phyloP scores from a whole-genome alignment of 768 basidiomycete genomes.

The Royoungia palumana region DNA sequence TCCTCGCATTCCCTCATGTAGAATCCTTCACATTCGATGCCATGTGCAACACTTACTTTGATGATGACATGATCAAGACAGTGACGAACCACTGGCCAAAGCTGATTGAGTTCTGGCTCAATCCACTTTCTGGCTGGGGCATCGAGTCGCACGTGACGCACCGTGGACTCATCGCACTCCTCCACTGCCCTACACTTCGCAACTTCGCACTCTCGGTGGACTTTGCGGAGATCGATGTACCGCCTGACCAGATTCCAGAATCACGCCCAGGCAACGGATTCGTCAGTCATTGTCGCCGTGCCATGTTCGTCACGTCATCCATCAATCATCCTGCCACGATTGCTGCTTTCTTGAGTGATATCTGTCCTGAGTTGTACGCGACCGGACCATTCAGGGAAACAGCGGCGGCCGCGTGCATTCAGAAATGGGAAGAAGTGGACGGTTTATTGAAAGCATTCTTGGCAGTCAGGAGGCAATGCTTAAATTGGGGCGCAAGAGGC shows the following conservation, averaged over 20 bases:
- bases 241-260: not conserved
- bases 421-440: slow-evolving; percentile 22
- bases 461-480: slow-evolving; percentile 16
- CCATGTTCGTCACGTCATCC: slow-evolving; percentile 22
- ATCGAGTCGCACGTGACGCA: slow-evolving; percentile 16
- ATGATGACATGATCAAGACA: slow-evolving; percentile 17
- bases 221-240: slow-evolving; percentile 17
- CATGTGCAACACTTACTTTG: slow-evolving; percentile 16
- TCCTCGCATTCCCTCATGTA: slow-evolving; percentile 15
- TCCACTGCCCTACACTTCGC: slow-evolving; percentile 12
- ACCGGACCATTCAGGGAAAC: too few species aligned
- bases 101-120: slow-evolving; percentile 14
- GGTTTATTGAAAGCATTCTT: slow-evolving; percentile 22
- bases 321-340: slow-evolving; percentile 19
- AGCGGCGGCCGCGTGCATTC: not conserved
- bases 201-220: slow-evolving; percentile 22
- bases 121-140: slow-evolving; percentile 19
- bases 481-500: slow-evolving; percentile 1
- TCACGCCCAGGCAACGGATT: slow-evolving; percentile 11
- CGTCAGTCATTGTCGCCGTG: slow-evolving; percentile 6
- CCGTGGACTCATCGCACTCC: slow-evolving; percentile 19
- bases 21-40: slow-evolving; percentile 19
- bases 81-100: slow-evolving; percentile 22
- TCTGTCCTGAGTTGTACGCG: slow-evolving; percentile 14
- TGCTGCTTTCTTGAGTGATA: too few species aligned